Percentiles rank a stretch among this genome's conserved stretches.
phyloP scores from a whole-genome alignment of 108 stramenopile species.

The Skeletonema menzelii region DNA sequence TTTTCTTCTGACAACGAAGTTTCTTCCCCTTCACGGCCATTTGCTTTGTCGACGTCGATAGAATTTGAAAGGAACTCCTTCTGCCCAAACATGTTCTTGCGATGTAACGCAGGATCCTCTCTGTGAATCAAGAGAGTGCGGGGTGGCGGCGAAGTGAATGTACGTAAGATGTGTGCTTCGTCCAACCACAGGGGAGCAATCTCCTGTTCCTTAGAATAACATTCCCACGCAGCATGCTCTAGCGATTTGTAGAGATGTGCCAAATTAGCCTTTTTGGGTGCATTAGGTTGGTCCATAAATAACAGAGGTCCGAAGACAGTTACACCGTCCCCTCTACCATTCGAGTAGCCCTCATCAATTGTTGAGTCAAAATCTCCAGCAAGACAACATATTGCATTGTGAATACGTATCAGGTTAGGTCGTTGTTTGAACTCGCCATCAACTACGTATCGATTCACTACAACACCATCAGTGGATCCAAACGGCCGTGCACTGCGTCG shows the following conservation, averaged over 20 bases:
- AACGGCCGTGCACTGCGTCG: constrained; percentile 22
- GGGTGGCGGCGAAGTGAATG: constrained; percentile 9
- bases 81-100: not conserved
- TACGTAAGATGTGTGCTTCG: constrained; percentile 4
- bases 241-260: not conserved
- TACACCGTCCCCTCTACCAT: constrained; percentile 15
- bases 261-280: not conserved
- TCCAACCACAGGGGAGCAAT: constrained; percentile 7
- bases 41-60: not conserved
- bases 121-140: constrained; percentile 4
- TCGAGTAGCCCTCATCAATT: constrained; percentile 38
- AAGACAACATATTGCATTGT: constrained; percentile 82
- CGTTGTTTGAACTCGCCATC: constrained; percentile 75
- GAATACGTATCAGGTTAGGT: constrained; percentile 57
- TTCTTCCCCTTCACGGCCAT: not conserved
- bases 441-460: constrained; percentile 53
- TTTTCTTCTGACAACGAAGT: not conserved
- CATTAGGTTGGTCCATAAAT: constrained; percentile 10
- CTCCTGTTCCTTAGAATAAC: not conserved
- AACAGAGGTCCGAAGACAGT: constrained; percentile 34
- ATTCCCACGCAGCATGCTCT: constrained; percentile 20
- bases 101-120: not conserved
- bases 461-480: constrained; percentile 12
- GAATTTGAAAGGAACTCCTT: constrained; percentile 1
- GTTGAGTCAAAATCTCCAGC: constrained; percentile 62